Evolutionary conservation across 1,284 basidiomycete species (phyloP), one percentile per base, ranked within the genome.

Genomic region (Megacollybia platyphylla): DNA sequence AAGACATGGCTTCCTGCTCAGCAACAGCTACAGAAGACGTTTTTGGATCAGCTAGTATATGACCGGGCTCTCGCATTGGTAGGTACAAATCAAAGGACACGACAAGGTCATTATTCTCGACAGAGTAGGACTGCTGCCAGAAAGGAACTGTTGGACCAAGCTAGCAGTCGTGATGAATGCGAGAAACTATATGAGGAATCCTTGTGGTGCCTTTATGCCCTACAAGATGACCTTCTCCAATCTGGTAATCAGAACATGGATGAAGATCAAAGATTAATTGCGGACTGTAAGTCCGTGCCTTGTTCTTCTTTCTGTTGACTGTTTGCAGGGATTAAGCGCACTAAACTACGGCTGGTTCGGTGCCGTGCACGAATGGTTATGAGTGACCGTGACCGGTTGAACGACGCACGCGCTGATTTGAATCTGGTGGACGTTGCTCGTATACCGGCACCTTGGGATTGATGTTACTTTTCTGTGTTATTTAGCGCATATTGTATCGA

Each of bases 141-240:
- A 24, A 89, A 92, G 55, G 94, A 98, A 57, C 71, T 97, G 0
- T 68, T 87, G 17, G 87, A 90, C 51, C 82, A 88, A 52, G 79
- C 78, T 24, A 62, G 60, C n/a, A 65, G 65, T 6, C 79, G 79
- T 15, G 86, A 91, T 49, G 82, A 87, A 51, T 96, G 92, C 56
- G 86, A 96, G 63, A 83, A 86, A 54, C 71, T 93, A 30, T 98
- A 98, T 62, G 93, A 97, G 57, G 90, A 90, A 48, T 90, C 91
- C 0, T 62, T 96, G 13, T 94, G 89, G 85, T 86, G 93, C 57
- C 67, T 98, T 20, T 87, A 88, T 50, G 86, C 90, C 0, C 69
- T 97, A 4, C 80, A 94, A 54, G 94, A 98, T 57, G 87, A 93
- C 48, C 71, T 87, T 2, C 69, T 97, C 52, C 86, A 92, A 54